Conservation (phyloP, 768 basidiomycete species). For the Suillus spraguei region DNA sequence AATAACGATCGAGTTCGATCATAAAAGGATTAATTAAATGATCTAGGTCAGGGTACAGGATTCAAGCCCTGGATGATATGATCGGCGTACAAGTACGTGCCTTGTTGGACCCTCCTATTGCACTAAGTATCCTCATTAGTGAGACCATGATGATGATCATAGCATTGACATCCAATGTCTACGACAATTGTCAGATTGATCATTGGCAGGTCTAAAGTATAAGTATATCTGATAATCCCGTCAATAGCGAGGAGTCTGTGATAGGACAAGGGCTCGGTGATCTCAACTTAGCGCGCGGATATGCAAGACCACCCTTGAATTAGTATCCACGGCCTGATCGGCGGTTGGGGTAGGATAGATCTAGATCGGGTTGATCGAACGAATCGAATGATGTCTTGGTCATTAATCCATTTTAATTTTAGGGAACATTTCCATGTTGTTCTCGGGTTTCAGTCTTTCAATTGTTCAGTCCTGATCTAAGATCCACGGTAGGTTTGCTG, state of each 20-base stretch:
- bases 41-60: too few species aligned
- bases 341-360: not conserved
- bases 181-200: not conserved
- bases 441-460: not conserved
- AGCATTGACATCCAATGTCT: not conserved
- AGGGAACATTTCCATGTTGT: slow-evolving; percentile 1
- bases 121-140: not conserved
- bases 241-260: not conserved
- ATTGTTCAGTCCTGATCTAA: not conserved
- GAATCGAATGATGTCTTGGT: slow-evolving; percentile 5
- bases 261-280: not conserved
- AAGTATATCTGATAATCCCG: not conserved
- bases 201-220: too few species aligned
- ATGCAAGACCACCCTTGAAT: not conserved
- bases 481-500: slow-evolving; percentile 1
- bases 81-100: not conserved
- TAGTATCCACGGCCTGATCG: slow-evolving; percentile 5
- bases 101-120: not conserved
- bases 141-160: not conserved
- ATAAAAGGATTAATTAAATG: not conserved
- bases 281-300: not conserved
- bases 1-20: not conserved
- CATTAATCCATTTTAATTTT: slow-evolving; percentile 1
- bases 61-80: not conserved
- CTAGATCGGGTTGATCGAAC: not conserved